phyloP scores from a whole-genome alignment of 2,329 filamentous ascomycete genomes.

The Teratosphaeriaceae sp. region DNA sequence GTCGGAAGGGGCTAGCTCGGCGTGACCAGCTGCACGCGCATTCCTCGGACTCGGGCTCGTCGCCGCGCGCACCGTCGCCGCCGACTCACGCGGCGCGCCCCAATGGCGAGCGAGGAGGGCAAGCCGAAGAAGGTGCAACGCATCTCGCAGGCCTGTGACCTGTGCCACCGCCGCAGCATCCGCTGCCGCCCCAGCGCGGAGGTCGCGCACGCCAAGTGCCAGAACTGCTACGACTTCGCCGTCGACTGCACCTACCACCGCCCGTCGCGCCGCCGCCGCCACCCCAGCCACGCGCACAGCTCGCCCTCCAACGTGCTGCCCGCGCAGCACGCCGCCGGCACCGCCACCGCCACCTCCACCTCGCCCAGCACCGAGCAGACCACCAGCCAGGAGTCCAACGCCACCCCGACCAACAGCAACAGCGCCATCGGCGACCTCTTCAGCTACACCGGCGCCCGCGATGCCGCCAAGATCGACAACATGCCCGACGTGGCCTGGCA shows the following conservation, averaged over 20 bases:
- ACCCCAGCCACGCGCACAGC: conserved; percentile 13
- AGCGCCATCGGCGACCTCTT: no score
- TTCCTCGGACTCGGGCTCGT: no score
- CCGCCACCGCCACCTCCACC: no score
- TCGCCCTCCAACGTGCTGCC: conserved; percentile 19
- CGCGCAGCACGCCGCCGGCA: conserved; percentile 11
- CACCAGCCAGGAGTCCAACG: not conserved
- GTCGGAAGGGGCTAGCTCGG: no score
- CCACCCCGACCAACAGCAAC: not conserved
- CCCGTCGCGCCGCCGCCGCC: conserved; percentile 33
- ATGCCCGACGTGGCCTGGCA: conserved; percentile 37
- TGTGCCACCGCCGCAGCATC: conserved; percentile 45
- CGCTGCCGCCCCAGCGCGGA: conserved; percentile 35
- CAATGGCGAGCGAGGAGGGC: no score
- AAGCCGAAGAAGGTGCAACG: conserved; percentile 31
- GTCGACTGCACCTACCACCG: conserved; percentile 43
- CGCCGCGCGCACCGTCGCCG: no score
- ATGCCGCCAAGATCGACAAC: conserved; percentile 35
- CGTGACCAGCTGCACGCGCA: no score
- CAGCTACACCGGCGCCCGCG: not conserved
- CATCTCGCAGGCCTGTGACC: conserved; percentile 38
- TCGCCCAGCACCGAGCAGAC: not conserved
- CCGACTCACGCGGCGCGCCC: not conserved
- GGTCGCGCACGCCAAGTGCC: conserved; percentile 34
- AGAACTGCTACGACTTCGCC: conserved; percentile 46